These are phyloP conservation scores for Lobosporangium transversale DNA, from an alignment of 192 early-diverging fungal genomes.

Conservation along the genomic window DNA sequence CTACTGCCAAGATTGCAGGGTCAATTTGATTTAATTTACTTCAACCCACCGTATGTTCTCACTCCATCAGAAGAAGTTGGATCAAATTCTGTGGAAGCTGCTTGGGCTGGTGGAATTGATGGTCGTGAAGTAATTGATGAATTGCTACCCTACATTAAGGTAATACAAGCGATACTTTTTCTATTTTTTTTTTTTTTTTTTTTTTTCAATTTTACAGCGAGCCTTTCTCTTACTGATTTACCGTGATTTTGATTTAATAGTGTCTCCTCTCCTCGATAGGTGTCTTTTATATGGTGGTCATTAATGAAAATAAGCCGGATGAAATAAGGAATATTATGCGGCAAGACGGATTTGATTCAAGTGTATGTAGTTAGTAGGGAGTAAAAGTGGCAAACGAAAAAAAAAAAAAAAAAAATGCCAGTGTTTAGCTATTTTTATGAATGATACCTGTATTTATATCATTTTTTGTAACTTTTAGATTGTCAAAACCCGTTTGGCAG, in stretches of 20 bases:
- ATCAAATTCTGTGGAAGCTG: slow-evolving; percentile 74
- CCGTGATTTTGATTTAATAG: slow-evolving; percentile 20
- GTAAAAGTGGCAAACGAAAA: too few species aligned
- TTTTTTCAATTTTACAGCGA: too few species aligned
- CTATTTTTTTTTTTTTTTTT: too few species aligned
- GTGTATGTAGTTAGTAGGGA: too few species aligned
- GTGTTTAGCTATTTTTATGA: too few species aligned
- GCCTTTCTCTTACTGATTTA: not conserved
- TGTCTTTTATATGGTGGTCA: slow-evolving; percentile 85
- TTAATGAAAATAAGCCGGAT: slow-evolving; percentile 87
- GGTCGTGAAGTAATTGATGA: slow-evolving; percentile 89
- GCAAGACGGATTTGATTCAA: slow-evolving; percentile 55
- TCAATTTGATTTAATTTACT: slow-evolving; percentile 82
- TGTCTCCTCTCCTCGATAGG: slow-evolving; percentile 74
- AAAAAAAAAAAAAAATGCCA: too few species aligned
- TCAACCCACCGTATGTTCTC: slow-evolving; percentile 97
- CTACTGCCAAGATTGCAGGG: slow-evolving; percentile 64
- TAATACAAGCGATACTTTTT: too few species aligned
- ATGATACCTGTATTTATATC: too few species aligned
- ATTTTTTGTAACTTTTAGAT: slow-evolving; percentile 33
- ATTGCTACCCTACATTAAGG: slow-evolving; percentile 77
- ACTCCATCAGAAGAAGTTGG: slow-evolving; percentile 85
- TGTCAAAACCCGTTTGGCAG: slow-evolving; percentile 59
- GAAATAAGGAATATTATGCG: slow-evolving; percentile 78
- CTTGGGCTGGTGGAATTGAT: slow-evolving; percentile 94